These are phyloP conservation scores for Neurospora sp. DNA, from an alignment of 495 filamentous ascomycete genomes.

Conservation along the genomic window DNA sequence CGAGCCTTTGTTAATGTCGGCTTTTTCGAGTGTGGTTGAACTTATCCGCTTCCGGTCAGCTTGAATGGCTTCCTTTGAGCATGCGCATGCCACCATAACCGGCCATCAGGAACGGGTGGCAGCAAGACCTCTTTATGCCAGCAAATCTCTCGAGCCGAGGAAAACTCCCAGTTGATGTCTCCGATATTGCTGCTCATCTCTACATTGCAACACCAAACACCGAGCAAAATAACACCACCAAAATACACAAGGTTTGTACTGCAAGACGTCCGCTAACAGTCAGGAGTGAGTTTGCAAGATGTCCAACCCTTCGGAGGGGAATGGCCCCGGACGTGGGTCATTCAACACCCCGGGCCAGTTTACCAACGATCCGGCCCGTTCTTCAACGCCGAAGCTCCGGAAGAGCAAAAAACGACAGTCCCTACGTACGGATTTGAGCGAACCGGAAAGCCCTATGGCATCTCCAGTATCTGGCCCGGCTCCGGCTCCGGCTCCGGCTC, in stretches of 20 bases:
- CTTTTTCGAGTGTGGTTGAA: background rate
- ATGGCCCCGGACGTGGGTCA: background rate
- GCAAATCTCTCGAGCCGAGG: background rate
- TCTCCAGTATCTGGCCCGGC: background rate
- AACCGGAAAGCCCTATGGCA: background rate
- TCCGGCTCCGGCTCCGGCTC: background rate
- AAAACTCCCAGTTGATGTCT: background rate
- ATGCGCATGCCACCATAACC: background rate
- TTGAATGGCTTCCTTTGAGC: background rate
- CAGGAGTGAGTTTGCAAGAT: background rate
- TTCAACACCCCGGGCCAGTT: background rate
- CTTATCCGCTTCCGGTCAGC: background rate
- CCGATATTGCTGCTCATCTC: background rate
- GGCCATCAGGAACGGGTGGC: background rate
- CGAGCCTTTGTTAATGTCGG: background rate
- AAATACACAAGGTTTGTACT: background rate
- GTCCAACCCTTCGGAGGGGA: background rate
- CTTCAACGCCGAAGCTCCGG: background rate
- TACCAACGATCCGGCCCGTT: background rate
- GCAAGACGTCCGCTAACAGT: background rate
- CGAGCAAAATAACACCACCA: background rate
- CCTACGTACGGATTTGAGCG: background rate
- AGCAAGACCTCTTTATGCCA: background rate
- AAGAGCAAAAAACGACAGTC: background rate
- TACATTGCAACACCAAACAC: background rate